Evolutionary conservation across 1,139 yeast species (phyloP), one percentile per base, ranked within the genome.

Genomic region (Ogataea hybrid): DNA sequence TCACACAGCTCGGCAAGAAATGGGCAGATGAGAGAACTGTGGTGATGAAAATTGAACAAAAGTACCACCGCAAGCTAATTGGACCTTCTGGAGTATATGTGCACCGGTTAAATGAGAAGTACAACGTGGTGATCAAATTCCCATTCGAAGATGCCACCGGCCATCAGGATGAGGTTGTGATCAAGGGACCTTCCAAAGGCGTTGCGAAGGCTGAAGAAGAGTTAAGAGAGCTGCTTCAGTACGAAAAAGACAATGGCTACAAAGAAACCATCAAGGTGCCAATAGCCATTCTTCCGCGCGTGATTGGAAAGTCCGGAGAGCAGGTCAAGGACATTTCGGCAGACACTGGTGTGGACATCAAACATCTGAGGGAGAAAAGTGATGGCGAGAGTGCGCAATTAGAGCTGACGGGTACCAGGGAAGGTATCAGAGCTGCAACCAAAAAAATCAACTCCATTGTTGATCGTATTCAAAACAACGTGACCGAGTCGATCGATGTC

Each of bases 111-210:
- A 95, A 86, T 65, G 94, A 87, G 47, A 88, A 89, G 64, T 92
- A 94, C 69, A 79, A 77, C 51, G 97, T 92, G 33, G 74, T 73
- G 53, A 84, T 94, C 55, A 74, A 79, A 58, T 89, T 92, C 71
- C 95, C 96, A 30, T 54, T 69, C 56, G 61, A 67, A 46, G 58
- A 64, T 36, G 51, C 53, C 28, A 60, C 63, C 35, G 53, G 54
- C 35, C 64, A 64, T 51, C 68, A 69, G 53, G 86, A 87, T 56
- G 85, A 83, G 54, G 88, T 92, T 42, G 72, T 81, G 27, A 76
- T 94, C 49, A 82, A 82, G 57, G 99, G 99, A 41, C 95, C 97
- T 41, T 86, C 97, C 16, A 83, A 82, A 65, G 92, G 90, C 52
- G 97, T 87, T 35, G 75, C 79, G 23, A 83, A 84, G 61, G 95